phyloP scores from a whole-genome alignment of 2,329 filamentous ascomycete species.

The Ascosphaera apis region DNA sequence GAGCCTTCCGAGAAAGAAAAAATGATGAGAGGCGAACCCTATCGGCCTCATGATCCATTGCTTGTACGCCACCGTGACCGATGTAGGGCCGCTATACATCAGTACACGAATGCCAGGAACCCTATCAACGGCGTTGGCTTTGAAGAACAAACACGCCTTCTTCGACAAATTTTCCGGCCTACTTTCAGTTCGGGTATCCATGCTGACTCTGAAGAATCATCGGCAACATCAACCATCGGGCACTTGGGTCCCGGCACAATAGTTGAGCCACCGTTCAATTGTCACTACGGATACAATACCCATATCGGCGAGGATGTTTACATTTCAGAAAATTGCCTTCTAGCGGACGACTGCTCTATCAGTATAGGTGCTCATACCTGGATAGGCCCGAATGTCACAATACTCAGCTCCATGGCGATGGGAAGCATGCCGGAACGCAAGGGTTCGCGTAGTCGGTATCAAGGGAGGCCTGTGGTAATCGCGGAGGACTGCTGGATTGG shows the following conservation, averaged over 20 bases:
- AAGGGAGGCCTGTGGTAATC: constrained; percentile 50
- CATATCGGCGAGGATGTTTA: constrained; percentile 64
- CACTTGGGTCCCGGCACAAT: constrained; percentile 49
- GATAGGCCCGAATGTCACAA: constrained; percentile 66
- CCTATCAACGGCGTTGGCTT: constrained; percentile 46
- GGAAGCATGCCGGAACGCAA: constrained; percentile 51
- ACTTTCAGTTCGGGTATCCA: constrained; percentile 8
- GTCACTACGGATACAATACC: constrained; percentile 93
- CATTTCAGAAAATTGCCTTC: constrained; percentile 61
- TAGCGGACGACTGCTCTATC: constrained; percentile 69
- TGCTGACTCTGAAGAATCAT: too few relatives aligned
- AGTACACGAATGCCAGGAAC: constrained; percentile 67
- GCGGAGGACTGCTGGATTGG: constrained; percentile 49
- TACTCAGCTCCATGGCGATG: constrained; percentile 52
- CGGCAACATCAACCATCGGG: constrained; percentile 32
- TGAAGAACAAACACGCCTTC: constrained; percentile 17
- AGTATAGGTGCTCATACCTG: constrained; percentile 46
- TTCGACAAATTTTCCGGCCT: constrained; percentile 16
- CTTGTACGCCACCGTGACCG: constrained; percentile 64
- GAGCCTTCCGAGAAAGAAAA: constrained; percentile 58
- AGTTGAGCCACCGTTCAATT: constrained; percentile 73
- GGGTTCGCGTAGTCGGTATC: constrained; percentile 48
- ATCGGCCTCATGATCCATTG: constrained; percentile 54
- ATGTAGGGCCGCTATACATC: constrained; percentile 59
- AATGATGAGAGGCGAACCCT: constrained; percentile 64